Evolutionary conservation across 306 rosid genomes (phyloP).

Genomic region (Sechiopsis laciniata): DNA sequence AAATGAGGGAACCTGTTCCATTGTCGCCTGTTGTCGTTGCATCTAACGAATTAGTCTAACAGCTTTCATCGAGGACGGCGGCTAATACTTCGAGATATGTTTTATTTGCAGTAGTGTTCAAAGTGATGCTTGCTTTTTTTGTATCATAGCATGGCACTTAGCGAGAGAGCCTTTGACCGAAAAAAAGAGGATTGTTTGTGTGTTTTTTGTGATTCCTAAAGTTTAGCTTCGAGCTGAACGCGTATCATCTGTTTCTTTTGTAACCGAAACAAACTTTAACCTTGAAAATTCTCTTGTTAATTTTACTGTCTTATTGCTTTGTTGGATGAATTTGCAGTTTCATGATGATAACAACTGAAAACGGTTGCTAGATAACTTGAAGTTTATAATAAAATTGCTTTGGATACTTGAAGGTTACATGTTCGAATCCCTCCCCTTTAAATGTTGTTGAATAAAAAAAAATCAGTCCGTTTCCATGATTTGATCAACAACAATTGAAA

Average conservation of each 20-base stretch:
- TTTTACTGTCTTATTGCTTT: constrained; percentile 10
- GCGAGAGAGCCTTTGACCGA: constrained; percentile 28
- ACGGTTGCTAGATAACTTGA: background rate
- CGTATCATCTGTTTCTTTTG: background rate
- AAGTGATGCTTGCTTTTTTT: constrained; percentile 34
- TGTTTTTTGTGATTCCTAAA: constrained; percentile 30
- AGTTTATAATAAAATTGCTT: background rate
- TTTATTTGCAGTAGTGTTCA: constrained; percentile 32
- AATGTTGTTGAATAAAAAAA: no score
- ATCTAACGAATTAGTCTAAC: constrained; percentile 14
- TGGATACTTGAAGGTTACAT: no score
- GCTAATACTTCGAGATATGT: constrained; percentile 10
- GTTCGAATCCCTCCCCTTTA: no score
- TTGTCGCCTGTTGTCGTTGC: constrained; percentile 30
- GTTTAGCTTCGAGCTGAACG: constrained; percentile 80
- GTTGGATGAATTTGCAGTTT: constrained; percentile 1
- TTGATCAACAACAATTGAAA: no score
- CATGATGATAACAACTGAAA: background rate
- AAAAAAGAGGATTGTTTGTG: constrained; percentile 37
- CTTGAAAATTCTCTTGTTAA: background rate
- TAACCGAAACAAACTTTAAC: background rate
- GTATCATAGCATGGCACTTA: constrained; percentile 24
- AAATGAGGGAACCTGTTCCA: constrained; percentile 31
- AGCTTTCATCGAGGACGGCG: background rate
- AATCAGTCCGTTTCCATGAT: no score